Conservation (phyloP, 2,329 filamentous ascomycete species). For the Microdochium nivale region DNA sequence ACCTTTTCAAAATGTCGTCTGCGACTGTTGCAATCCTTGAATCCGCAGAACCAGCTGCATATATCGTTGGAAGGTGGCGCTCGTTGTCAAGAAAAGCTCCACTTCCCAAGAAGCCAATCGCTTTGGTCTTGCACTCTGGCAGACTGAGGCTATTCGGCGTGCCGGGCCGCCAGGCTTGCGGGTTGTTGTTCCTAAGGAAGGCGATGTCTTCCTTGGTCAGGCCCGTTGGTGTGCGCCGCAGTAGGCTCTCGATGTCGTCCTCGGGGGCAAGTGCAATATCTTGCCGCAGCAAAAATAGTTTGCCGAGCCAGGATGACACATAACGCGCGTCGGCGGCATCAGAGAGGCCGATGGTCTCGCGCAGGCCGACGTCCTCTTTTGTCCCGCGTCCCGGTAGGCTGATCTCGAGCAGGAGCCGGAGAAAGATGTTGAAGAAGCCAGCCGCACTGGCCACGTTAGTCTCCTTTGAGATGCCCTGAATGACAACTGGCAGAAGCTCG, state of each 20-base stretch:
- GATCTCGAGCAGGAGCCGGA: constrained; percentile 66
- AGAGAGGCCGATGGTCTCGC: constrained; percentile 56
- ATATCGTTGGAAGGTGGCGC: constrained; percentile 74
- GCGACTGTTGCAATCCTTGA: constrained; percentile 75
- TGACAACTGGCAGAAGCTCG: constrained; percentile 61
- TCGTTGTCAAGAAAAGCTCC: constrained; percentile 79
- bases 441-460: constrained; percentile 39
- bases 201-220: constrained; percentile 56
- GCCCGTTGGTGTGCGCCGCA: constrained; percentile 37
- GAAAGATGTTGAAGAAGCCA: constrained; percentile 72
- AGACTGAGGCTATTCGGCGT: constrained; percentile 55
- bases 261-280: constrained; percentile 21
- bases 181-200: constrained; percentile 61
- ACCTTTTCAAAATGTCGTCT: constrained; percentile 81
- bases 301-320: constrained; percentile 66
- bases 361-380: constrained; percentile 65
- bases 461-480: constrained; percentile 57
- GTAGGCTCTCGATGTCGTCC: constrained; percentile 16
- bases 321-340: constrained; percentile 62
- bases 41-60: constrained; percentile 75
- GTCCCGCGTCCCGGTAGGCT: constrained; percentile 68
- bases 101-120: constrained; percentile 67
- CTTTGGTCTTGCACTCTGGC: constrained; percentile 60
- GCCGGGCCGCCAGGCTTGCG: constrained; percentile 58
- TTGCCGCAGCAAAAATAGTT: constrained; percentile 63